Conservation (phyloP, 1,139 yeast species). For the Groenewaldozyma sp. region DNA sequence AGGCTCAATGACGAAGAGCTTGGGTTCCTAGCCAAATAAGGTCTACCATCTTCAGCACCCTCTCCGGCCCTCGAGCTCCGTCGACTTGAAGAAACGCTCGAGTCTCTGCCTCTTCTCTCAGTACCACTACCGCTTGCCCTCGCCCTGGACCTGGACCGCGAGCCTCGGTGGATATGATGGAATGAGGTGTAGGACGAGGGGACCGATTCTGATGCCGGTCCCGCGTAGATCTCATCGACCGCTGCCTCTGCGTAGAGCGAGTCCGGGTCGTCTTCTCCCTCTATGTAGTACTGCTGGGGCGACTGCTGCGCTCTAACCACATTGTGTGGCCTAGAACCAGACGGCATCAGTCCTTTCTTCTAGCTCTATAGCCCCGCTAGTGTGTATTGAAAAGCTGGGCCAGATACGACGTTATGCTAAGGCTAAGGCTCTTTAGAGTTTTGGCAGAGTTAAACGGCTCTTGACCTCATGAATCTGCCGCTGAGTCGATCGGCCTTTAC, state of each 20-base stretch:
- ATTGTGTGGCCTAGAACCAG: too few species aligned
- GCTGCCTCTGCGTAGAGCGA: slow-evolving; percentile 27
- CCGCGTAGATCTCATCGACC: slow-evolving; percentile 68
- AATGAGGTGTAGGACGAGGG: slow-evolving; percentile 87
- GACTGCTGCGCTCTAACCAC: too few species aligned
- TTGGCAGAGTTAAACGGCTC: too few species aligned
- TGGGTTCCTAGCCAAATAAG: slow-evolving; percentile 1
- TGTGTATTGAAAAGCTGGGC: too few species aligned
- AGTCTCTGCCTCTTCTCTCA: not conserved
- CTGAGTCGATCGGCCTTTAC: too few species aligned
- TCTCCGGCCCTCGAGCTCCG: not conserved
- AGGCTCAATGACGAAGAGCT: slow-evolving; percentile 6
- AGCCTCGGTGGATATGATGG: slow-evolving; percentile 56
- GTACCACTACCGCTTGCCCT: slow-evolving; percentile 3
- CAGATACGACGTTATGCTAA: too few species aligned
- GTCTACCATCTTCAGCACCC: not conserved
- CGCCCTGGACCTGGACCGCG: slow-evolving; percentile 25
- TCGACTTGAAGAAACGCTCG: not conserved
- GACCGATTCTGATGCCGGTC: slow-evolving; percentile 80
- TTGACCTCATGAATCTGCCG: too few species aligned
- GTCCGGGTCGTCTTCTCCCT: slow-evolving; percentile 8
- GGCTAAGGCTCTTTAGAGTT: too few species aligned
- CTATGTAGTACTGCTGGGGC: not conserved
- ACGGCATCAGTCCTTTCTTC: too few species aligned
- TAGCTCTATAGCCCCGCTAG: too few species aligned